Conservation (phyloP, 2,329 filamentous ascomycete species). For the Botryosphaeria dothidea region DNA sequence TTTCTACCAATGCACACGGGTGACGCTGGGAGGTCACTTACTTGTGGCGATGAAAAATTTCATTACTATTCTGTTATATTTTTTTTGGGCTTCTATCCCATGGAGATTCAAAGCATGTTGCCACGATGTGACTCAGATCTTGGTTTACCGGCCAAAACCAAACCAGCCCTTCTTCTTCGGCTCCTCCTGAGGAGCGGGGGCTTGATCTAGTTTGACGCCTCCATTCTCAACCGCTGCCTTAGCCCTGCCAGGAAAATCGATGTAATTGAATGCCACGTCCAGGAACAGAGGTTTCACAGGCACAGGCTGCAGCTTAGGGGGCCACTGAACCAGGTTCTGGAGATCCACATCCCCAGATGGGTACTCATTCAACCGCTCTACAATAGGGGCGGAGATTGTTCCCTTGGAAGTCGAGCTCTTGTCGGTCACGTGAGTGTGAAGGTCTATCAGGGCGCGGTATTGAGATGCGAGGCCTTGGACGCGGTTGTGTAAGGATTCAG, state of each 20-base stretch:
- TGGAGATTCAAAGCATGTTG: too few relatives aligned
- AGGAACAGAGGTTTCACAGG: constrained; percentile 95
- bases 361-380: constrained; percentile 76
- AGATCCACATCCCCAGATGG: constrained; percentile 71
- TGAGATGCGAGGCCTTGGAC: constrained; percentile 74
- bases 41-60: too few relatives aligned
- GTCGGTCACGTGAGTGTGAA: constrained; percentile 49
- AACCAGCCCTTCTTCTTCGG: constrained; percentile 54
- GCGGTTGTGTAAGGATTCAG: constrained; percentile 60
- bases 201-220: constrained; percentile 20
- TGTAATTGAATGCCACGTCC: constrained; percentile 97
- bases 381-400: constrained; percentile 53
- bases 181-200: constrained; percentile 35
- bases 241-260: constrained; percentile 76
- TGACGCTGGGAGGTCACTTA: too few relatives aligned
- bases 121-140: background rate
- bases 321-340: constrained; percentile 80
- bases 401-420: constrained; percentile 36
- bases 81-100: background rate
- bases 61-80: background rate
- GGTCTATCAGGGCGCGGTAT: constrained; percentile 81
- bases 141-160: constrained; percentile 47
- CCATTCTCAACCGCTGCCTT: constrained; percentile 29
- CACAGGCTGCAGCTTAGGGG: constrained; percentile 77
- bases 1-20: too few relatives aligned